These are phyloP conservation scores for Alnus glutinosa DNA, from an alignment of 306 rosid species.

Conservation along the genomic window DNA sequence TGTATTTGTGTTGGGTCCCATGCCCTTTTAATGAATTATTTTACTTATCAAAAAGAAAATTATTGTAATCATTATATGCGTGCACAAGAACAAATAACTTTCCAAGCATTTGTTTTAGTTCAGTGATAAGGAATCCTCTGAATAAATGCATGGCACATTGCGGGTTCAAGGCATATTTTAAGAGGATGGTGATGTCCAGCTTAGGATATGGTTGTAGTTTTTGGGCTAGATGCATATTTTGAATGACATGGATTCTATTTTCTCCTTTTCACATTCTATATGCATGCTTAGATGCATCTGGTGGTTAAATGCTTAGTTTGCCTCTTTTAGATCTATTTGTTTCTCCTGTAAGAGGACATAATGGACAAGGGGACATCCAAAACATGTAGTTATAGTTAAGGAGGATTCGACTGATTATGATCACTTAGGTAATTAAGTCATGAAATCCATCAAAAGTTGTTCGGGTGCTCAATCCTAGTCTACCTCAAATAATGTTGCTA, in stretches of 20 bases:
- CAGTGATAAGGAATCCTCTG: background rate
- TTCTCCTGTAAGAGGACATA: background rate
- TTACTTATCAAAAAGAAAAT: background rate
- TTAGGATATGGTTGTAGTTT: background rate
- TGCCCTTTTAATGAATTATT: too few relatives aligned
- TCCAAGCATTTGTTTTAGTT: background rate
- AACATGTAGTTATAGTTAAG: background rate
- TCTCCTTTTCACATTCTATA: background rate
- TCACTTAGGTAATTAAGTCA: background rate
- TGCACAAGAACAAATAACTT: background rate
- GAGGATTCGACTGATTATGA: background rate
- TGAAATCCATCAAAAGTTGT: background rate
- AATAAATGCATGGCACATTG: background rate
- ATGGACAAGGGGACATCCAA: background rate
- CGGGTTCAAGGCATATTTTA: background rate
- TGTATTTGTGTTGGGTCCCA: too few relatives aligned
- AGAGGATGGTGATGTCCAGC: background rate
- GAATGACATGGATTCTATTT: background rate
- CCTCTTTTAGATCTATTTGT: conserved; percentile 2
- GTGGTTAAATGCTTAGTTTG: background rate
- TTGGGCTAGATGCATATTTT: background rate
- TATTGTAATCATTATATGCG: background rate
- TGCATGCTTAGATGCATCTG: background rate
- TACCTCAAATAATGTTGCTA: background rate
- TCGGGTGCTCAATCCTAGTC: background rate